phyloP scores from a whole-genome alignment of 257 asterid species.

The Plantago elongata region DNA sequence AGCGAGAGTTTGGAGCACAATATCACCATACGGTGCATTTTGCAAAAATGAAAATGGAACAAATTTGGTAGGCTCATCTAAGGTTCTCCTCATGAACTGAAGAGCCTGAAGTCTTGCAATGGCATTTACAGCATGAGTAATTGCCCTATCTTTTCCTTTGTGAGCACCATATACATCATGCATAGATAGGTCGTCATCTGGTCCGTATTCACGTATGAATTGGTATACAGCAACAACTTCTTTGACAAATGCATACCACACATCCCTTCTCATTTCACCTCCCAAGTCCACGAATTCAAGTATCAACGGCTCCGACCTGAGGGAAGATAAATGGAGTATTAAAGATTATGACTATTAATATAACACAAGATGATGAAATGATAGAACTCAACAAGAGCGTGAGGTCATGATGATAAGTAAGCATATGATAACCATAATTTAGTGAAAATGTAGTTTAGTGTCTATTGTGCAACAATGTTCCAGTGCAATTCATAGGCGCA shows the following conservation, averaged over 20 bases:
- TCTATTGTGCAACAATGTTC: no score
- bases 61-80: slow-evolving; percentile 83
- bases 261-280: slow-evolving; percentile 91
- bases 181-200: slow-evolving; percentile 62
- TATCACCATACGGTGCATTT: slow-evolving; percentile 74
- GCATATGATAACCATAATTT: background rate
- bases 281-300: slow-evolving; percentile 90
- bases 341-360: background rate
- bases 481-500: no score
- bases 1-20: slow-evolving; percentile 82
- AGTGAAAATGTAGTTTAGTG: no score
- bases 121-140: slow-evolving; percentile 49
- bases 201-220: slow-evolving; percentile 73
- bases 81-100: slow-evolving; percentile 57
- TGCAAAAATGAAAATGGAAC: slow-evolving; percentile 68
- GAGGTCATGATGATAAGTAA: background rate
- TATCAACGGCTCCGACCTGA: slow-evolving; percentile 60
- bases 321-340: background rate
- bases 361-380: background rate
- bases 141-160: slow-evolving; percentile 65
- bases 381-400: slow-evolving; percentile 1
- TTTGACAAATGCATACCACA: slow-evolving; percentile 74
- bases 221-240: slow-evolving; percentile 68
- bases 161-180: slow-evolving; percentile 64
- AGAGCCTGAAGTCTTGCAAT: slow-evolving; percentile 90